Conservation (phyloP, 2,329 filamentous ascomycete genomes). For the Incumbomyces delicatus region DNA sequence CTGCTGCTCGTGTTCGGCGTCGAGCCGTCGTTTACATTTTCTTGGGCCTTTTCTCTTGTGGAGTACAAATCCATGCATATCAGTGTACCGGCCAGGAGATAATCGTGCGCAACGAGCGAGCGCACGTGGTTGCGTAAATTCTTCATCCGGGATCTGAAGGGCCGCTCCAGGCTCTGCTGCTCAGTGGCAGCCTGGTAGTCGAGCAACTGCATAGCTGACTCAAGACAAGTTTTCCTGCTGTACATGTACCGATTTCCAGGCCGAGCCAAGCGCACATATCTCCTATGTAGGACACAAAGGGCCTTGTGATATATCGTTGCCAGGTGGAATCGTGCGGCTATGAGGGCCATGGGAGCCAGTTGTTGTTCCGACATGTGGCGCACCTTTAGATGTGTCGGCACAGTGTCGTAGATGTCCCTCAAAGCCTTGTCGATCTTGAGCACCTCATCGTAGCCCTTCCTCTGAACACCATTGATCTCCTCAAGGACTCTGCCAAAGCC, state of each 20-base stretch:
- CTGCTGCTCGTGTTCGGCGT: conserved; percentile 27
- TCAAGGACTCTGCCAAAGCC: conserved; percentile 38
- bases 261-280: conserved; percentile 69
- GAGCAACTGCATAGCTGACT: conserved; percentile 74
- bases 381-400: conserved; percentile 72
- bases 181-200: conserved; percentile 67
- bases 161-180: conserved; percentile 58
- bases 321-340: conserved; percentile 75
- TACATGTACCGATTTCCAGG: conserved; percentile 74
- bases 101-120: conserved; percentile 73
- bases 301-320: conserved; percentile 83
- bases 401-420: conserved; percentile 49
- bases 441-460: conserved; percentile 49
- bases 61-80: conserved; percentile 74
- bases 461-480: conserved; percentile 30
- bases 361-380: conserved; percentile 63
- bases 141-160: conserved; percentile 51
- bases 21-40: conserved; percentile 37
- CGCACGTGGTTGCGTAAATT: conserved; percentile 70
- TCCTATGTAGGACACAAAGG: conserved; percentile 77
- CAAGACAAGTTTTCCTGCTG: conserved; percentile 73
- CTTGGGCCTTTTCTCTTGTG: conserved; percentile 27
- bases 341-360: conserved; percentile 55
- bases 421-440: conserved; percentile 52
- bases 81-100: conserved; percentile 75